Percentiles rank a stretch among this genome's conserved stretches.
These are phyloP conservation scores for Neurospora sp. DNA, from an alignment of 495 filamentous ascomycete genomes.

Conservation along the genomic window DNA sequence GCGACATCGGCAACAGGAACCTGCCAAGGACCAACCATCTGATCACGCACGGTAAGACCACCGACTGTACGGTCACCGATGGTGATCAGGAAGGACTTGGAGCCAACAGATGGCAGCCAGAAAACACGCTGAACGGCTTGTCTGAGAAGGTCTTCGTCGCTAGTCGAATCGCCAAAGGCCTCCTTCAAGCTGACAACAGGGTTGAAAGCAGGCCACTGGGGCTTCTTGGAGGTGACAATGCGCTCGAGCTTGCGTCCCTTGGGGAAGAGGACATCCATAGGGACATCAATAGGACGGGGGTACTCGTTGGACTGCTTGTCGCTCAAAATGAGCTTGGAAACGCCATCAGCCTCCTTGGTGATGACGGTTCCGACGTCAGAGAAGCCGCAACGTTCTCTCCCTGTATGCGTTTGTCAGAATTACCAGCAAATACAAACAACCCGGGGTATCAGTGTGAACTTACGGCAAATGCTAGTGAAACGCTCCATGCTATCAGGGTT, in stretches of 20 bases:
- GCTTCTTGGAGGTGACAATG: constrained; percentile 63
- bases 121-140: constrained; percentile 76
- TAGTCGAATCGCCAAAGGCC: constrained; percentile 37
- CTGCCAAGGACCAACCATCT: constrained; percentile 96
- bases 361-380: constrained; percentile 80
- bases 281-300: constrained; percentile 77
- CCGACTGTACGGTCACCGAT: constrained; percentile 90
- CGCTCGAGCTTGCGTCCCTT: constrained; percentile 78
- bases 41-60: constrained; percentile 78
- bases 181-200: constrained; percentile 33
- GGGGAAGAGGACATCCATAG: constrained; percentile 85
- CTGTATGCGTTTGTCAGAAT: constrained; percentile 12
- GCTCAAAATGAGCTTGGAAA: constrained; percentile 64
- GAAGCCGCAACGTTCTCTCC: constrained; percentile 82
- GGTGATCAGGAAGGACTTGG: constrained; percentile 94
- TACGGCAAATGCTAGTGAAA: constrained; percentile 70
- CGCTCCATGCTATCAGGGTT: constrained; percentile 67
- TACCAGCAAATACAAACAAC: background rate
- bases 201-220: constrained; percentile 63
- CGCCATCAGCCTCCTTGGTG: constrained; percentile 48
- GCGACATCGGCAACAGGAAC: constrained; percentile 90
- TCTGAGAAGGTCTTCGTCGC: constrained; percentile 55
- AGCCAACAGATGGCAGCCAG: constrained; percentile 77
- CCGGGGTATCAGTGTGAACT: constrained; percentile 13
- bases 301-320: constrained; percentile 72